Evolutionary conservation across 2,329 filamentous ascomycete species (phyloP).

Genomic region (Colletotrichum trifolii): DNA sequence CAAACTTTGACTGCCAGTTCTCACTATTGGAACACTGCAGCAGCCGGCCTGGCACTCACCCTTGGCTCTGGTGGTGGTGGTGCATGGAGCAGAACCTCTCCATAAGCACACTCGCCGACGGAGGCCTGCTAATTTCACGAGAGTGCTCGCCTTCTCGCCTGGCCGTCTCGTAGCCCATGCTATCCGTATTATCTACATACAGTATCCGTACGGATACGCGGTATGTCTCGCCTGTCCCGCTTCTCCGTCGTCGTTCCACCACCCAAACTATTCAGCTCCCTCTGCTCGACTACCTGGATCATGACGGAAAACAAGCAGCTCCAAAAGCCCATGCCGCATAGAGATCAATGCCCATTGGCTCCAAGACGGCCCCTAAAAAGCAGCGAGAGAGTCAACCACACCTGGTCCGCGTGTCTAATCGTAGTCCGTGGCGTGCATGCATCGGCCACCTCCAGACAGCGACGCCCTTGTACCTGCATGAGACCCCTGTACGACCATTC

Average conservation of each 20-base stretch:
- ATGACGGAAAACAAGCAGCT: neutral
- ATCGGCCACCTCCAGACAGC: conserved; percentile 18
- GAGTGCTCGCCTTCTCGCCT: too few relatives aligned
- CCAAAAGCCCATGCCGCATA: neutral
- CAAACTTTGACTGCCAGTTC: conserved; percentile 1
- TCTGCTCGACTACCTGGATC: conserved; percentile 1
- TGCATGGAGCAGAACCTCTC: conserved; percentile 2
- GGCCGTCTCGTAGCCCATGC: too few relatives aligned
- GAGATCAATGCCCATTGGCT: neutral
- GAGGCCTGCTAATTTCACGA: too few relatives aligned
- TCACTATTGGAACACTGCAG: conserved; percentile 34
- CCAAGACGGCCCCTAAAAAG: conserved; percentile 9
- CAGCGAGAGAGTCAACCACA: conserved; percentile 33
- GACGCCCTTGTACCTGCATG: conserved; percentile 37
- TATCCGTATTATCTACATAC: too few relatives aligned
- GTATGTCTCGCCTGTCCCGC: conserved; percentile 6
- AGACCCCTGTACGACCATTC: conserved; percentile 17
- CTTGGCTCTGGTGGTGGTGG: conserved; percentile 24
- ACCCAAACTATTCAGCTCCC: conserved; percentile 18
- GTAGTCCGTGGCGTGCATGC: conserved; percentile 26
- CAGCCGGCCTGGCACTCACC: conserved; percentile 4
- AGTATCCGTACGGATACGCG: too few relatives aligned
- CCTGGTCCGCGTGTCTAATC: conserved; percentile 19
- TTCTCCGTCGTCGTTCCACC: conserved; percentile 22
- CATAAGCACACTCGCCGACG: neutral